Evolutionary conservation across 164 flowering plant species (phyloP), one percentile per base, ranked within the genome.

Genomic region (Dillenia suffruticosa): DNA sequence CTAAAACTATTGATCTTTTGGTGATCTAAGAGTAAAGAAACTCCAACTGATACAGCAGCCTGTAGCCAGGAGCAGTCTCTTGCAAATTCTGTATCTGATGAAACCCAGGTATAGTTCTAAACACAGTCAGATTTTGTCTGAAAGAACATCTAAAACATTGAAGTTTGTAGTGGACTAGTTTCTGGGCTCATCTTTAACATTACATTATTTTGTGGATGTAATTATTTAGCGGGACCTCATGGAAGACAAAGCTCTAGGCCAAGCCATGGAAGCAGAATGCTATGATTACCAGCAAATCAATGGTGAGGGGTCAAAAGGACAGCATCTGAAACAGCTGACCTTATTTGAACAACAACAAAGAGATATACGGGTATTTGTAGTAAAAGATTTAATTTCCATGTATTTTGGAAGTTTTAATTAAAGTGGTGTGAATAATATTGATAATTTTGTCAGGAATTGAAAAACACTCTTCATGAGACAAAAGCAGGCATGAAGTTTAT

Each of bases 401-500:
- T 32, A 32, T 32, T 32, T 11, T 56, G 15, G 2, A n/a, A 6
- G 51, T 16, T 13, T 43, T 62, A 3, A 26, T 12, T 22, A 40
- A 2, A 16, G 22, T 19, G 14, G 46, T 15, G 40, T 52, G 40
- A 49, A 14, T 32, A 2, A 15, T 26, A 10, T 43, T 65, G 17
- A 63, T 52, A 46, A 46, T 60, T 56, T 2, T 58, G 9, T 15
- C 51, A 95, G 99, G 95, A 79, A 57, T 69, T 95, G 70, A 95
- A 80, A 68, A 79, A 80, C 44, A 75, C 81, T 44, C 83, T 92
- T 61, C 79, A 64, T 45, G 70, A 85, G 44, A 87, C 98, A 62
- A 92, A 81, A 82, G 78, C 86, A 57, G 96, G 92, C 13, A 81
- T 95, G 84, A 86, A 88, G 65, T 87, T 81, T 59, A 81, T 95